Evolutionary conservation across 805 yeast genomes (phyloP), one percentile per base, ranked within the genome.

Genomic region (Myxozyma melibiosi): DNA sequence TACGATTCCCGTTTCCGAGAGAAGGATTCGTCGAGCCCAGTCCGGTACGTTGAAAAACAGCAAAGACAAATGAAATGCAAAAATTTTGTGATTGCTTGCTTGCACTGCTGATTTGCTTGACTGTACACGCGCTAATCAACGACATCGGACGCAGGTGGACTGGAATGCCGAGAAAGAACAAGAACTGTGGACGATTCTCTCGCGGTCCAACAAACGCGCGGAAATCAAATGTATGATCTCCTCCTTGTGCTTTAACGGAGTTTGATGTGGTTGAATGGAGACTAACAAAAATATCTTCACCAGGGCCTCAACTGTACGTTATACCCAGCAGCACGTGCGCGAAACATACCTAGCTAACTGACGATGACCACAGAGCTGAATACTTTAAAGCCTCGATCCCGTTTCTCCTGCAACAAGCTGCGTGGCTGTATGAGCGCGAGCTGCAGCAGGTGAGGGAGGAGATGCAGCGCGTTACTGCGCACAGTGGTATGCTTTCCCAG

Each of bases 1-100:
- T 80, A 35, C 73, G 80, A 43, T 73, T 78, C 14, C 76, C 77
- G 27, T 74, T 75, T 4, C 67, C 72, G n/a, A 68, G 80, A 31
- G 66, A 69, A n/a, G 77, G 73, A 0, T 74, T 76, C 47, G 66
- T 55, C 2, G 80, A 77, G 56, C 80, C 82, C 0, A 65, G 65
- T 2, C 61, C 51, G 18, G 71, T 68, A 65, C 2, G 69, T 43
- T 14, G 4, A 41, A 8, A 6, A n/a, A n/a, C n/a, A n/a, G n/a
- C n/a, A n/a, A n/a, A n/a, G n/a, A n/a, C n/a, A n/a, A n/a, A n/a
- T n/a, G n/a, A n/a, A n/a, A n/a, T n/a, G n/a, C n/a, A n/a, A 20
- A 28, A 24, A 20, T 37, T 18, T 38, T 16, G 27, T 13, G 4
- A 22, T n/a, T 45, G n/a, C 22, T 3, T 28, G 45, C 18, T 2